phyloP scores from a whole-genome alignment of 257 asterid genomes.

The Petrea volubilis region DNA sequence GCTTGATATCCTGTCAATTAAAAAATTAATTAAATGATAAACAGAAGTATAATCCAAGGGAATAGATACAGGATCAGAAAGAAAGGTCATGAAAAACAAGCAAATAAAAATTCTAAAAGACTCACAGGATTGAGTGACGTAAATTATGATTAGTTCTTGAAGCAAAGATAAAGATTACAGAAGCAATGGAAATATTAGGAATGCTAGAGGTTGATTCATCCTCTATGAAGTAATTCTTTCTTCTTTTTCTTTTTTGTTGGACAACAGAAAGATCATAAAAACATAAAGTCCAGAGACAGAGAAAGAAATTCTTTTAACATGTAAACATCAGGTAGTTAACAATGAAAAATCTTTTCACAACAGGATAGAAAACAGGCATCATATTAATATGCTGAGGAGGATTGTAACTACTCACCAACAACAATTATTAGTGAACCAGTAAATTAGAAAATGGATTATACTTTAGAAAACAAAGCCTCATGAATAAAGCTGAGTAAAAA shows the following conservation, averaged over 20 bases:
- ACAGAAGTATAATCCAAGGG: conserved; percentile 8
- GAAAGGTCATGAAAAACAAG: neutral
- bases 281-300: neutral
- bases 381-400: neutral
- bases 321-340: conserved; percentile 4
- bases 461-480: neutral
- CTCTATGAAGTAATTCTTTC: neutral
- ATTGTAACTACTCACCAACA: conserved; percentile 7
- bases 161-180: neutral
- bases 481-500: neutral
- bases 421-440: neutral
- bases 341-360: neutral
- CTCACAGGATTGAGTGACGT: neutral
- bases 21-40: conserved; percentile 10
- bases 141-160: neutral
- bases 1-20: conserved; percentile 64
- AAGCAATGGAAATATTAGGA: neutral
- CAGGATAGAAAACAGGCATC: neutral
- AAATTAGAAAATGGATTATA: neutral
- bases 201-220: neutral
- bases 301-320: neutral
- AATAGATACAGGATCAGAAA: neutral
- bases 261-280: neutral
- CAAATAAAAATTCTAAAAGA: neutral
- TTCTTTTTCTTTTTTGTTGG: neutral